Percentiles rank a stretch among this genome's conserved stretches.
phyloP scores from a whole-genome alignment of 1,139 yeast species.

The Taphrina flavorubra region DNA sequence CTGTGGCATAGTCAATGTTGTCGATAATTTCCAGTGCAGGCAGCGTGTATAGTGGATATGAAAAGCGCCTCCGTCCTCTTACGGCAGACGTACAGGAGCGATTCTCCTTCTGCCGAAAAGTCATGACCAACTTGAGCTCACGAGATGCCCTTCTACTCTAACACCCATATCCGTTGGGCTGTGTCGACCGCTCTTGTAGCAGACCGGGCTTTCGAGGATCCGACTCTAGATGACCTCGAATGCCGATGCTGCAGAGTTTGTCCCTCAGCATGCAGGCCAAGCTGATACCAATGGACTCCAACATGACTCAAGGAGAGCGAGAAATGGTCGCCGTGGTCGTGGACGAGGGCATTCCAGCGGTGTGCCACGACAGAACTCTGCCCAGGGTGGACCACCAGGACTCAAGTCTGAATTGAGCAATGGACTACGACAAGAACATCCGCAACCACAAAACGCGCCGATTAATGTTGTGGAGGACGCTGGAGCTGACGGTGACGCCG shows the following conservation, averaged over 20 bases:
- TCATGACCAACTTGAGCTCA: not conserved
- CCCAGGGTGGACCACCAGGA: conserved; percentile 1
- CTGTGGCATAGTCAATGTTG: too few relatives aligned
- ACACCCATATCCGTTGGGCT: too few relatives aligned
- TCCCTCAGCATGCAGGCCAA: not conserved
- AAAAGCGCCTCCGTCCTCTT: conserved; percentile 16
- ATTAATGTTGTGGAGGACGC: not conserved
- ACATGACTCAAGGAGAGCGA: not conserved
- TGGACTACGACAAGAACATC: not conserved
- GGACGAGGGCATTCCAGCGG: conserved; percentile 9
- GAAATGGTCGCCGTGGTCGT: conserved; percentile 14
- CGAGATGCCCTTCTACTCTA: too few relatives aligned
- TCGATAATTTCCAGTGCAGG: not conserved
- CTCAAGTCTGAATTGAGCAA: not conserved
- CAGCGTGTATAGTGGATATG: conserved; percentile 1
- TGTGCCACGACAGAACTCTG: conserved; percentile 3
- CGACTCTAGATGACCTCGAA: conserved; percentile 1
- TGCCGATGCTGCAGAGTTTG: conserved; percentile 10
- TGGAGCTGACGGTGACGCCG: conserved; percentile 53
- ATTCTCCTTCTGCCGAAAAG: conserved; percentile 7
- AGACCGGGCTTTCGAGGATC: too few relatives aligned
- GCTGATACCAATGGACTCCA: not conserved
- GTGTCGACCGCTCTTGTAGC: too few relatives aligned
- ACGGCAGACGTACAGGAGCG: not conserved
- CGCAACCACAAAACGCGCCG: not conserved